phyloP scores from a whole-genome alignment of 1,284 basidiomycete species.

The Rhodotorula sp. region DNA sequence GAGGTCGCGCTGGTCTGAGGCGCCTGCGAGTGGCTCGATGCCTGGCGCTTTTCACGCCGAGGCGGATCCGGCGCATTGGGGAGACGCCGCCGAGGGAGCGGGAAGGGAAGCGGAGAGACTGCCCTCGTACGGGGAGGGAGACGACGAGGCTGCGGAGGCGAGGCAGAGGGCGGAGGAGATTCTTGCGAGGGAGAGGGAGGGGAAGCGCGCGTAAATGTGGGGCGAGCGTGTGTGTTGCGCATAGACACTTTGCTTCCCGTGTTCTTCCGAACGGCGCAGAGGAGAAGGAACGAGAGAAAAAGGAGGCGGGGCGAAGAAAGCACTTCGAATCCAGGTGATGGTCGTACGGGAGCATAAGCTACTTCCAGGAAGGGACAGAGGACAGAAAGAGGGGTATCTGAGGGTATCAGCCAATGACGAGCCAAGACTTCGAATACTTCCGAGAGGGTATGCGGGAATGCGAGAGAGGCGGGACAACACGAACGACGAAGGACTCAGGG shows the following conservation, averaged over 20 bases:
- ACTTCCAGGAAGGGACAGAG: no score
- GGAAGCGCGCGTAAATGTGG: constrained; percentile 10
- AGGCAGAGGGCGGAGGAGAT: constrained; percentile 24
- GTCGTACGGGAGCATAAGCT: no score
- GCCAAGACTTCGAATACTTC: not conserved
- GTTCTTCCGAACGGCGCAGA: not conserved
- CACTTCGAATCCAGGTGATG: no score
- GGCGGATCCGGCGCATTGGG: no score
- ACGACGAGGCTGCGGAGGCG: constrained; percentile 19
- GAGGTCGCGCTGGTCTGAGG: not conserved
- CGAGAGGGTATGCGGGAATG: not conserved
- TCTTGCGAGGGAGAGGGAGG: constrained; percentile 25
- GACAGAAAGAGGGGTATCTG: no score
- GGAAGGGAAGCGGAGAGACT: constrained; percentile 4
- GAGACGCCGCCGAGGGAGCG: no score
- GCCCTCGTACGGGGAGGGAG: constrained; percentile 25
- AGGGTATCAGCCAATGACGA: no score
- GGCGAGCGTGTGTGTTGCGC: no score
- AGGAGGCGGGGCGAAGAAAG: no score
- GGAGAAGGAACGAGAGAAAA: not conserved
- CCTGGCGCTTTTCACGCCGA: not conserved
- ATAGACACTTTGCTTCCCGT: not conserved
- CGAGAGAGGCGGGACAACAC: not conserved
- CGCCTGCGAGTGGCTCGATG: not conserved
- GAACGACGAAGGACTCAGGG: not conserved